Evolutionary conservation across 2,329 filamentous ascomycete species (phyloP).

Genomic region (Fusarium keratoplasticum): DNA sequence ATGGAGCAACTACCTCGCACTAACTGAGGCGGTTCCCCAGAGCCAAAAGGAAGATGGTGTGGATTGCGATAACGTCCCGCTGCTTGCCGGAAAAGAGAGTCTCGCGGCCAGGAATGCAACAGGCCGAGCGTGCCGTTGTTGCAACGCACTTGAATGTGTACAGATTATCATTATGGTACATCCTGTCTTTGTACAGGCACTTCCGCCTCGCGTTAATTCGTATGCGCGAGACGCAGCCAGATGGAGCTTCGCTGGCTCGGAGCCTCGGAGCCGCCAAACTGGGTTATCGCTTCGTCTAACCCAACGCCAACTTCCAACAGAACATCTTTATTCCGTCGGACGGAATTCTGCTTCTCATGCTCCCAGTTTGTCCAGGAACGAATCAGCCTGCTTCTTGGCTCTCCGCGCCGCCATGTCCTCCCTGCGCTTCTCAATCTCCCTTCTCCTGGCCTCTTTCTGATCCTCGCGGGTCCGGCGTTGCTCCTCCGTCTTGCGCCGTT

Average conservation of each 20-base stretch:
- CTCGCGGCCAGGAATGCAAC: not conserved
- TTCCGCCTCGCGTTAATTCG: not conserved
- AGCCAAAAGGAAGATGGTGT: conserved; percentile 25
- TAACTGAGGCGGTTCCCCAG: conserved; percentile 4
- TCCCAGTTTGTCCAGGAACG: conserved; percentile 73
- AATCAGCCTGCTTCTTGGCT: conserved; percentile 77
- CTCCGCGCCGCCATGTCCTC: conserved; percentile 70
- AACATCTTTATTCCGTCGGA: conserved; percentile 24
- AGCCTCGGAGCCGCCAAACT: conserved; percentile 25
- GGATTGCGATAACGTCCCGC: conserved; percentile 10
- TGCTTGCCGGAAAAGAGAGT: not conserved
- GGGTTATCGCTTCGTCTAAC: conserved; percentile 15
- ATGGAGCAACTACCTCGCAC: conserved; percentile 10
- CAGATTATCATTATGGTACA: not conserved
- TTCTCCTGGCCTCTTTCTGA: conserved; percentile 67
- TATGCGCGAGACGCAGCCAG: conserved; percentile 14
- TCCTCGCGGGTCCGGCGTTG: conserved; percentile 67
- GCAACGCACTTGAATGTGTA: not conserved
- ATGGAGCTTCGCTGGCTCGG: conserved; percentile 10
- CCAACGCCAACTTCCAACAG: not conserved
- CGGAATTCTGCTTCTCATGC: conserved; percentile 27
- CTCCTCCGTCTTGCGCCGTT: conserved; percentile 76
- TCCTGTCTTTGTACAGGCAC: not conserved
- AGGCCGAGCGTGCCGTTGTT: not conserved
- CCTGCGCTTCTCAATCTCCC: conserved; percentile 73